phyloP scores from a whole-genome alignment of 116 monocot species.

The Dioscorea cayenensis region DNA sequence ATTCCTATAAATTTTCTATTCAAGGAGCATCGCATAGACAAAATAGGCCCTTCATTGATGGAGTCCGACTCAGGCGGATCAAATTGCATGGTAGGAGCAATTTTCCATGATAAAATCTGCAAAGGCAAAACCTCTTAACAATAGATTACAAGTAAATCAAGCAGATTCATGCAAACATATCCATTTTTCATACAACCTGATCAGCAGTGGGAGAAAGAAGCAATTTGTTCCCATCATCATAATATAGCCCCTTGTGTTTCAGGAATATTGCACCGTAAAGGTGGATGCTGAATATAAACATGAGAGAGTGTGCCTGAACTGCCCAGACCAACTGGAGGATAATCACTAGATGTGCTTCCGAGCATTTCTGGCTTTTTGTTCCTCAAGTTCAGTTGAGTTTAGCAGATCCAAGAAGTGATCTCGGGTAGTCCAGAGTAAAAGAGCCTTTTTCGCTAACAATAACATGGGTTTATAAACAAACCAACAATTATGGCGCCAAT shows the following conservation, averaged over 20 bases:
- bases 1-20: conserved; percentile 81
- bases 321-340: conserved; percentile 29
- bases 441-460: neutral
- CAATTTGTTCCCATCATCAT: conserved; percentile 94
- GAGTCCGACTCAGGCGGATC: conserved; percentile 86
- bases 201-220: conserved; percentile 89
- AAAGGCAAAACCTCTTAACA: conserved; percentile 8
- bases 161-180: neutral
- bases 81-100: conserved; percentile 28
- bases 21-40: conserved; percentile 76
- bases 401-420: neutral
- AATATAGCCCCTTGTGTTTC: conserved; percentile 81
- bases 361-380: conserved; percentile 17
- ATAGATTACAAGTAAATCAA: conserved; percentile 3
- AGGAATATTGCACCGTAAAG: conserved; percentile 79
- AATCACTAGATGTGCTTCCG: conserved; percentile 25
- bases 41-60: conserved; percentile 64
- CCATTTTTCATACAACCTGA: conserved; percentile 43
- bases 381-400: neutral
- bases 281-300: conserved; percentile 92
- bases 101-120: conserved; percentile 96
- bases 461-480: neutral
- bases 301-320: conserved; percentile 80
- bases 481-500: neutral
- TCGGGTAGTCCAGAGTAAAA: neutral